phyloP scores from a whole-genome alignment of 2,329 filamentous ascomycete species.

The Cladosporium sphaerospermum region DNA sequence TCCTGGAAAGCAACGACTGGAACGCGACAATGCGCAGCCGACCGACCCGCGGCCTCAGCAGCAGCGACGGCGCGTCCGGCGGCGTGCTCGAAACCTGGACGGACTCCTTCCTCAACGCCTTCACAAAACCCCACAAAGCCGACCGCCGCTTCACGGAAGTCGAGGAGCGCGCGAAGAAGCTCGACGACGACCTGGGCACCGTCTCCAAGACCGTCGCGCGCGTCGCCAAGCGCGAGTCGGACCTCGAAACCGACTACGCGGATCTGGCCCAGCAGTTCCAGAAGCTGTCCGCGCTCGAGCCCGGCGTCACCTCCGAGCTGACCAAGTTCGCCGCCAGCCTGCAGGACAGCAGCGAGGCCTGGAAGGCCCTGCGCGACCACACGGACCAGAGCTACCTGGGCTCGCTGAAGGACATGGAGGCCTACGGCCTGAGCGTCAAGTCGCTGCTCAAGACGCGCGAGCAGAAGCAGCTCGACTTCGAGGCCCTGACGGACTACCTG shows the following conservation, averaged over 20 bases:
- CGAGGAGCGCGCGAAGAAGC: constrained; percentile 82
- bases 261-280: constrained; percentile 94
- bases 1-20: constrained; percentile 92
- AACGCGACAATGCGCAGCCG: constrained; percentile 88
- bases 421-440: constrained; percentile 84
- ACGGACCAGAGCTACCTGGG: constrained; percentile 96
- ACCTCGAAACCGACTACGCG: constrained; percentile 79
- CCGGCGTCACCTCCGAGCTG: constrained; percentile 73
- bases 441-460: constrained; percentile 85
- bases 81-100: constrained; percentile 93
- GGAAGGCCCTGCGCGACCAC: constrained; percentile 76
- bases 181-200: constrained; percentile 86
- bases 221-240: constrained; percentile 78
- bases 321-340: constrained; percentile 82
- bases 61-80: constrained; percentile 42
- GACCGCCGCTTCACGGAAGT: constrained; percentile 94
- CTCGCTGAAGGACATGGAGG: constrained; percentile 88
- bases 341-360: constrained; percentile 71
- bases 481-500: constrained; percentile 91
- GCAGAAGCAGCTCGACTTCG: constrained; percentile 96
- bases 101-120: constrained; percentile 94
- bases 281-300: constrained; percentile 82
- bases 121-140: constrained; percentile 91
- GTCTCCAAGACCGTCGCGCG: constrained; percentile 94
- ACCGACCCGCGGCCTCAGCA: constrained; percentile 53